Conservation (phyloP, 1,284 basidiomycete genomes). For the Puccinia coronata region DNA sequence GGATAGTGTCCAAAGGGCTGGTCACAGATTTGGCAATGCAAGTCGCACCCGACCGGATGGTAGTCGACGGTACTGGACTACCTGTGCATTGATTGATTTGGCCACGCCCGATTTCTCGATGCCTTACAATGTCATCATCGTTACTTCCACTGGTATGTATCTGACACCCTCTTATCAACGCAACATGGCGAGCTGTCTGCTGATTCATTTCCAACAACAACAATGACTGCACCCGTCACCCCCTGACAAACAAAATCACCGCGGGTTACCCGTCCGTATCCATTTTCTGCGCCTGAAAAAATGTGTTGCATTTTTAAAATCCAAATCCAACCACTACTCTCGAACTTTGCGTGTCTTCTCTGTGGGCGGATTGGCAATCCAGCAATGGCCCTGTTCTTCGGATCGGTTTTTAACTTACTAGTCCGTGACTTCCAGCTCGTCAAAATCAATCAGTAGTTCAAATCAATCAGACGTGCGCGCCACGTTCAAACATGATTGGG, state of each 20-base stretch:
- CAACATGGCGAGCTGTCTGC: slow-evolving; percentile 62
- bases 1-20: slow-evolving; percentile 20
- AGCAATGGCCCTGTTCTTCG: slow-evolving; percentile 77
- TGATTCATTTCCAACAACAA: neutral
- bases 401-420: slow-evolving; percentile 82
- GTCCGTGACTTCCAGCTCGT: slow-evolving; percentile 72
- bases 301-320: no score
- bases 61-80: slow-evolving; percentile 70
- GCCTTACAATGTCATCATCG: slow-evolving; percentile 99
- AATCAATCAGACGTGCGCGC: no score
- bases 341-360: no score
- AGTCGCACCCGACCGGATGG: neutral
- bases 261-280: slow-evolving; percentile 53
- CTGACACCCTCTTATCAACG: slow-evolving; percentile 6
- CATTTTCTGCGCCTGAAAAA: neutral
- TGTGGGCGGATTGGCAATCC: neutral
- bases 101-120: slow-evolving; percentile 98
- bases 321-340: no score
- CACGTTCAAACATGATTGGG: no score
- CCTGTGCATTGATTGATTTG: slow-evolving; percentile 78
- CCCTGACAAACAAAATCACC: slow-evolving; percentile 24
- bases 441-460: slow-evolving; percentile 55
- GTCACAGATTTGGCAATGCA: neutral
- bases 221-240: neutral
- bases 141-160: slow-evolving; percentile 70